phyloP scores from a whole-genome alignment of 2,329 filamentous ascomycete species.

The Diaporthe batatas region DNA sequence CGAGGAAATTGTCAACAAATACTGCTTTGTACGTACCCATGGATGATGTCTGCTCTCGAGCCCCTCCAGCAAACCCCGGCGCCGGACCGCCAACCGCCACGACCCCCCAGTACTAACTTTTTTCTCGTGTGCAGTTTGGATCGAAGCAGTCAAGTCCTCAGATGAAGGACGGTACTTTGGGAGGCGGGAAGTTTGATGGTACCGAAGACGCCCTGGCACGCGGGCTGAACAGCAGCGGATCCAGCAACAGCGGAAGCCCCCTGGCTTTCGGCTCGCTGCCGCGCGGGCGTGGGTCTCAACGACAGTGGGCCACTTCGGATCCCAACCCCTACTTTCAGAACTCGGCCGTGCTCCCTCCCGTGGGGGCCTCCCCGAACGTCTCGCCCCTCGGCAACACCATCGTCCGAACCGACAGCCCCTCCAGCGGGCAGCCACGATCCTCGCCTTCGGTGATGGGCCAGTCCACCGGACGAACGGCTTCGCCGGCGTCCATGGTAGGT shows the following conservation, averaged over 20 bases:
- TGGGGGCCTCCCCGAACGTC: constrained; percentile 52
- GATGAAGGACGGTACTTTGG: constrained; percentile 62
- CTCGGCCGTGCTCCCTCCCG: constrained; percentile 46
- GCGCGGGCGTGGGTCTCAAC: constrained; percentile 55
- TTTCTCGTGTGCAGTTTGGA: constrained; percentile 65
- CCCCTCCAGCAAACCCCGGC: constrained; percentile 46
- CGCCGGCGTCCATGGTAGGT: constrained; percentile 60
- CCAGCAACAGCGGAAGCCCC: constrained; percentile 56
- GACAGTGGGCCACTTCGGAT: constrained; percentile 56
- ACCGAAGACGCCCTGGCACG: constrained; percentile 53
- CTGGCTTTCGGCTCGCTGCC: constrained; percentile 48
- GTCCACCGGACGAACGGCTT: constrained; percentile 55
- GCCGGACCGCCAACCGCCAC: constrained; percentile 44
- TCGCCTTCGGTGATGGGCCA: constrained; percentile 48
- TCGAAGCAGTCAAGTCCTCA: constrained; percentile 69
- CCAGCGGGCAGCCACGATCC: constrained; percentile 45
- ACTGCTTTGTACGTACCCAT: constrained; percentile 96
- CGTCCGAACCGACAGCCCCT: constrained; percentile 50
- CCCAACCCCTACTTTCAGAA: constrained; percentile 54
- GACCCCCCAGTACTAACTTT: constrained; percentile 56
- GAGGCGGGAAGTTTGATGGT: constrained; percentile 59
- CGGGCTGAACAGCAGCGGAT: constrained; percentile 53
- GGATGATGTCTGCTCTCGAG: constrained; percentile 45
- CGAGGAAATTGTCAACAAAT: constrained; percentile 97
- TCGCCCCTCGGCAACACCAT: constrained; percentile 50